A percentile compares a stretch with the other conserved stretches of the same genome.
These are phyloP conservation scores for Trichodelitschia bisporula DNA, from an alignment of 495 filamentous ascomycete genomes.

Conservation along the genomic window DNA sequence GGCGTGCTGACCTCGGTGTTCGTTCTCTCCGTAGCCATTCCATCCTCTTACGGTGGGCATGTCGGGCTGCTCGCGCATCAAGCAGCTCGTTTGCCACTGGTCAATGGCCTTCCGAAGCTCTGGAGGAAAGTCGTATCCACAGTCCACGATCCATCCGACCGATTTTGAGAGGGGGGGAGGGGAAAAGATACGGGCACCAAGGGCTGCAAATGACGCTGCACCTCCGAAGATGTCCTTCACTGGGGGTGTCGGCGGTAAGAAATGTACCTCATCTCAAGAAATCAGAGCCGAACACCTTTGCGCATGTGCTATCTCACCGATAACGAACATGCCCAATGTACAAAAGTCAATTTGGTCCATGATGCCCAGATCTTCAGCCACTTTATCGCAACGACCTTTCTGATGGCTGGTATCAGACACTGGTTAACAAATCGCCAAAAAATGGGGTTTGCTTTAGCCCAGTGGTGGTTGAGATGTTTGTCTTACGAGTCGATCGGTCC, in stretches of 20 bases:
- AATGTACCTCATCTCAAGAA: constrained; percentile 70
- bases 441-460: no score
- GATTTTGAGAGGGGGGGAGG: constrained; percentile 26
- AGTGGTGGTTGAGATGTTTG: no score
- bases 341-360: constrained; percentile 35
- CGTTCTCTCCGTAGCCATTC: constrained; percentile 53
- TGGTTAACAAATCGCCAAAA: no score
- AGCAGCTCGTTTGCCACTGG: constrained; percentile 45
- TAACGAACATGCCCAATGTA: constrained; percentile 88
- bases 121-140: constrained; percentile 61
- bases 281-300: constrained; percentile 2
- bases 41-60: constrained; percentile 71
- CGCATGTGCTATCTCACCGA: constrained; percentile 30
- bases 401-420: no score
- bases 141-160: constrained; percentile 80
- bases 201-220: constrained; percentile 59
- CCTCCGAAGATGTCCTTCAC: constrained; percentile 59
- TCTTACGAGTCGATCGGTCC: no score
- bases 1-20: constrained; percentile 24
- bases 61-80: constrained; percentile 37
- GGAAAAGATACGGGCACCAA: constrained; percentile 74
- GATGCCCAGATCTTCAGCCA: no score
- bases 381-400: no score
- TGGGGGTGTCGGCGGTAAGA: constrained; percentile 30
- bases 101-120: constrained; percentile 34